phyloP scores from a whole-genome alignment of 2,329 filamentous ascomycete species.

The Hymenoscyphus albidus region DNA sequence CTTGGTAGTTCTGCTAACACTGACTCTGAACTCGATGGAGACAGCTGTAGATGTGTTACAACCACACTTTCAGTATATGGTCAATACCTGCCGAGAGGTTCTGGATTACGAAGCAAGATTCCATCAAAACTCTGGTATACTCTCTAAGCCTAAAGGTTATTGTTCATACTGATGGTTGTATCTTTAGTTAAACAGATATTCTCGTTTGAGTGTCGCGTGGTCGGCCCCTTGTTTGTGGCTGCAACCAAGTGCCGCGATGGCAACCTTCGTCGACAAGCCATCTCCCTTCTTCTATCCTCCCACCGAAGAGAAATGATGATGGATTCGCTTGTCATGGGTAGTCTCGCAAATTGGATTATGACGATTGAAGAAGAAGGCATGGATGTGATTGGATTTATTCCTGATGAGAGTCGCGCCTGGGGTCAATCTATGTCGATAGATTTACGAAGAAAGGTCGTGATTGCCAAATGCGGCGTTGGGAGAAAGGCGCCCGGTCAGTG shows the following conservation, averaged over 20 bases:
- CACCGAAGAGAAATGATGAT: slow-evolving; percentile 64
- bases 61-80: slow-evolving; percentile 56
- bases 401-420: slow-evolving; percentile 20
- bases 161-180: neutral
- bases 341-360: slow-evolving; percentile 28
- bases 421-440: slow-evolving; percentile 22
- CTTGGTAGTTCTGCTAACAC: slow-evolving; percentile 15
- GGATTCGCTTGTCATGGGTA: slow-evolving; percentile 41
- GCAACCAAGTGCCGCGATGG: slow-evolving; percentile 61
- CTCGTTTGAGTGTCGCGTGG: slow-evolving; percentile 41
- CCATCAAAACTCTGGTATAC: slow-evolving; percentile 3
- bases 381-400: slow-evolving; percentile 22
- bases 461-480: slow-evolving; percentile 18
- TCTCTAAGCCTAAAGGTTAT: neutral
- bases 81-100: slow-evolving; percentile 45
- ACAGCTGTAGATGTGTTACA: slow-evolving; percentile 17
- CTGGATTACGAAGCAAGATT: slow-evolving; percentile 31
- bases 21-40: slow-evolving; percentile 17
- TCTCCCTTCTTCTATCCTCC: slow-evolving; percentile 56
- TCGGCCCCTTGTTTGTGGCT: slow-evolving; percentile 60
- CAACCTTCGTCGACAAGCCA: slow-evolving; percentile 53
- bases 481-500: slow-evolving; percentile 13
- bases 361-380: slow-evolving; percentile 26
- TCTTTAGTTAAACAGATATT: slow-evolving; percentile 19
- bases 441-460: slow-evolving; percentile 13